A percentile compares a stretch with the other conserved stretches of the same genome.
phyloP scores from a whole-genome alignment of 768 basidiomycete genomes.

The Mycena galopus region DNA sequence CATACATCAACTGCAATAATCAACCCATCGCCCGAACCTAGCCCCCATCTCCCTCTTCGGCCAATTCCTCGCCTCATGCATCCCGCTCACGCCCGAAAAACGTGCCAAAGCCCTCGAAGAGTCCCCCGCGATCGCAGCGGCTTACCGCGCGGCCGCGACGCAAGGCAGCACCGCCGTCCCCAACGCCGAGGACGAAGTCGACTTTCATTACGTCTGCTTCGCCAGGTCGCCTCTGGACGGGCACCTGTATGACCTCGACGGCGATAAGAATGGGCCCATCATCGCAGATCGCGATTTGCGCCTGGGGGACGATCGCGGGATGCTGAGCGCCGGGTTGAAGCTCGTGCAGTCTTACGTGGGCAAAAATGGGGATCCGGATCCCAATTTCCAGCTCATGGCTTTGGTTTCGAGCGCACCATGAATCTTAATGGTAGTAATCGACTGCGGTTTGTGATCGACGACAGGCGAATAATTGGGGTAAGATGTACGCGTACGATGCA shows the following conservation, averaged over 20 bases:
- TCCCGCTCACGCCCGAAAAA: constrained; percentile 43
- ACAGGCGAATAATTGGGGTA: too few species aligned
- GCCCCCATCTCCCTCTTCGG: constrained; percentile 41
- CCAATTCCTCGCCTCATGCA: constrained; percentile 40
- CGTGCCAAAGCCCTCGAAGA: constrained; percentile 49
- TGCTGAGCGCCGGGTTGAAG: constrained; percentile 25
- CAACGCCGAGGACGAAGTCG: constrained; percentile 44
- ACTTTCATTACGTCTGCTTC: constrained; percentile 52
- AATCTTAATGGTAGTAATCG: too few species aligned
- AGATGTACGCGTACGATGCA: too few species aligned
- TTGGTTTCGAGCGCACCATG: too few species aligned
- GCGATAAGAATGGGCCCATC: constrained; percentile 48
- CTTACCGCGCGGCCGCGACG: constrained; percentile 45
- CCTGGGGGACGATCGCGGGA: constrained; percentile 41
- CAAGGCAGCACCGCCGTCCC: constrained; percentile 49
- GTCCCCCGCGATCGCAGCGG: constrained; percentile 45
- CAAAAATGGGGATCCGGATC: not conserved
- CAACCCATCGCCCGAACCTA: constrained; percentile 18
- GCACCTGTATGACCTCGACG: constrained; percentile 52
- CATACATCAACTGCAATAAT: too few species aligned
- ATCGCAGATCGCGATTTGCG: constrained; percentile 41
- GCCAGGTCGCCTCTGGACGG: constrained; percentile 45
- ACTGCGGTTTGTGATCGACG: too few species aligned
- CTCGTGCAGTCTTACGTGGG: constrained; percentile 21
- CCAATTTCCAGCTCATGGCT: constrained; percentile 24